A percentile compares a stretch with the other conserved stretches of the same genome.
Evolutionary conservation across 306 rosid species (phyloP).

Genomic region (Senna siamea): DNA sequence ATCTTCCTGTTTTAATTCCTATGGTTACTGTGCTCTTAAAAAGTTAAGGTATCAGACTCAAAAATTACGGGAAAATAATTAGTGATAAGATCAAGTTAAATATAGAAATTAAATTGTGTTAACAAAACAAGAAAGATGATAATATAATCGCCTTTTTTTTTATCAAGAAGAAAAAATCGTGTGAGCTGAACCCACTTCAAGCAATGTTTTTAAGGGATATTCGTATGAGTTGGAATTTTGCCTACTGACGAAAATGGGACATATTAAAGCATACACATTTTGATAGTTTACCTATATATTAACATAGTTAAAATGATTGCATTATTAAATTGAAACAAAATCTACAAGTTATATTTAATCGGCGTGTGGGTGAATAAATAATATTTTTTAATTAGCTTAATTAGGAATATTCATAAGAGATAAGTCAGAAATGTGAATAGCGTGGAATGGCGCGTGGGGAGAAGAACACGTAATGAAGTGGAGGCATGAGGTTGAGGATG

Average conservation of each 20-base stretch:
- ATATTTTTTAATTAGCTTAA: too few relatives aligned
- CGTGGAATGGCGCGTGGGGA: slow-evolving; percentile 2
- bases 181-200: neutral
- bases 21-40: too few relatives aligned
- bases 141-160: neutral
- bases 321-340: neutral
- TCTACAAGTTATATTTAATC: neutral
- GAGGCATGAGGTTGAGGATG: neutral
- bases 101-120: neutral
- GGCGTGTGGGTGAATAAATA: too few relatives aligned
- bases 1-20: too few relatives aligned
- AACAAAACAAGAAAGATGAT: neutral
- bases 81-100: neutral
- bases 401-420: too few relatives aligned
- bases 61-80: neutral
- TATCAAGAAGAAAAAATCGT: neutral
- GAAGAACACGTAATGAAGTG: neutral
- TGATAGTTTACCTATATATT: too few relatives aligned
- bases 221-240: neutral
- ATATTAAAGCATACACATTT: too few relatives aligned
- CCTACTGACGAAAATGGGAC: neutral
- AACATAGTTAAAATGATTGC: neutral
- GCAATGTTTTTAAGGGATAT: neutral
- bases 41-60: neutral
- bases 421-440: too few relatives aligned